Evolutionary conservation across 495 filamentous ascomycete species (phyloP).

Genomic region (Penicillium canescens): DNA sequence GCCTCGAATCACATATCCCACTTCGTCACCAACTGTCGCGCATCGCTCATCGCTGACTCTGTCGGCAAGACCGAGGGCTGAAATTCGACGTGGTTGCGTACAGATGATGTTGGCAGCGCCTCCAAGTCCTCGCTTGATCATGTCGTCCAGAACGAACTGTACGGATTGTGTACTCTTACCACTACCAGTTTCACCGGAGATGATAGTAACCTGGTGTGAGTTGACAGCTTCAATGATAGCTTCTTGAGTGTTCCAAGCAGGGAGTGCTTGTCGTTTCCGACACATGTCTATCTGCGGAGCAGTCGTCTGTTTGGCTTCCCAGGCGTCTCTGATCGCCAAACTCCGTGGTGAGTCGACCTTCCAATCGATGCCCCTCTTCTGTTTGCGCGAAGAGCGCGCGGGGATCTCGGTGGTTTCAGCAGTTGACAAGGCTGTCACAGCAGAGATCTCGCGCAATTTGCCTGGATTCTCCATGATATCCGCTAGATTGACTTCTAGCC

Average conservation of each 20-base stretch:
- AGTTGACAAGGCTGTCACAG: slow-evolving; percentile 46
- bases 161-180: slow-evolving; percentile 97
- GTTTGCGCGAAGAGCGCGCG: slow-evolving; percentile 52
- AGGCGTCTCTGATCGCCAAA: slow-evolving; percentile 46
- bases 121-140: slow-evolving; percentile 76
- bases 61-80: slow-evolving; percentile 90
- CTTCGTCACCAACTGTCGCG: slow-evolving; percentile 76
- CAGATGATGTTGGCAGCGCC: slow-evolving; percentile 87
- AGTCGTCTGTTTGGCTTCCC: slow-evolving; percentile 54
- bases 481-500: slow-evolving; percentile 78
- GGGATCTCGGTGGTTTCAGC: slow-evolving; percentile 33
- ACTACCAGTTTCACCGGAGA: slow-evolving; percentile 94
- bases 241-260: slow-evolving; percentile 83
- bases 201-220: slow-evolving; percentile 83
- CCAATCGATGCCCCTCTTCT: slow-evolving; percentile 39
- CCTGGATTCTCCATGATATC: slow-evolving; percentile 80
- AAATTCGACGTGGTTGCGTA: slow-evolving; percentile 93
- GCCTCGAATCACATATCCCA: slow-evolving; percentile 93
- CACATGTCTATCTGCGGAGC: slow-evolving; percentile 71
- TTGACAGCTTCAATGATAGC: slow-evolving; percentile 72
- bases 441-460: slow-evolving; percentile 75
- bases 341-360: slow-evolving; percentile 37
- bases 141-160: slow-evolving; percentile 91
- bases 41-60: slow-evolving; percentile 92
- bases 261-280: slow-evolving; percentile 65